Conservation (phyloP, 2,329 filamentous ascomycete species). For the Nemania serpens region DNA sequence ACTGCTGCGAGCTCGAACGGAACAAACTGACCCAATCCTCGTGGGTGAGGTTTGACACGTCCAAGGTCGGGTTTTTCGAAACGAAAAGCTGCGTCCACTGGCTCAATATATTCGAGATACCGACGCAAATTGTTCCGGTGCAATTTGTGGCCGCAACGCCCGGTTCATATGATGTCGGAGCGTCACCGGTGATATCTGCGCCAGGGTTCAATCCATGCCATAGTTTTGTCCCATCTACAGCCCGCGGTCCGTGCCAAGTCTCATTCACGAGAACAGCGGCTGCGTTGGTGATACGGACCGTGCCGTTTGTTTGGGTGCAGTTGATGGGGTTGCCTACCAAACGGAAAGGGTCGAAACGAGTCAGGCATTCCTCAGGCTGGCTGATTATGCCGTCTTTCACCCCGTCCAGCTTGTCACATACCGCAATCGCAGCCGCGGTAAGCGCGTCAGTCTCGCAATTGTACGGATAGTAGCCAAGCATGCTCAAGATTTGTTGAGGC, state of each 20-base stretch:
- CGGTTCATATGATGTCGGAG: no score
- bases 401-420: constrained; percentile 49
- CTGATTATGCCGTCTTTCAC: constrained; percentile 52
- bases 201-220: no score
- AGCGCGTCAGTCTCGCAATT: constrained; percentile 27
- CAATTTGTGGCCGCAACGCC: constrained; percentile 16
- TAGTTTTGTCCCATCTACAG: no score
- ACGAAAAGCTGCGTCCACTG: constrained; percentile 28
- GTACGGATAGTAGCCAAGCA: constrained; percentile 23
- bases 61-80: constrained; percentile 22
- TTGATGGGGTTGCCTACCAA: no score
- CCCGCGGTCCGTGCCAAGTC: no score
- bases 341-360: no score
- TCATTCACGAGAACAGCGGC: no score
- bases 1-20: constrained; percentile 20
- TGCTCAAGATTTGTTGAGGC: no score
- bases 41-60: constrained; percentile 19
- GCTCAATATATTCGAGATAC: not conserved
- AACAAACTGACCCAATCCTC: constrained; percentile 23
- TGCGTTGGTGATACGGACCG: no score
- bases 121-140: not conserved
- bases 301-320: no score
- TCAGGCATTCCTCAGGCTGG: constrained; percentile 43
- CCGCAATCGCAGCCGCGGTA: constrained; percentile 21
- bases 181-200: no score